A percentile compares a stretch with the other conserved stretches of the same genome.
Evolutionary conservation across 345 rosid genomes (phyloP).

Genomic region (Hibiscus tridactylites): DNA sequence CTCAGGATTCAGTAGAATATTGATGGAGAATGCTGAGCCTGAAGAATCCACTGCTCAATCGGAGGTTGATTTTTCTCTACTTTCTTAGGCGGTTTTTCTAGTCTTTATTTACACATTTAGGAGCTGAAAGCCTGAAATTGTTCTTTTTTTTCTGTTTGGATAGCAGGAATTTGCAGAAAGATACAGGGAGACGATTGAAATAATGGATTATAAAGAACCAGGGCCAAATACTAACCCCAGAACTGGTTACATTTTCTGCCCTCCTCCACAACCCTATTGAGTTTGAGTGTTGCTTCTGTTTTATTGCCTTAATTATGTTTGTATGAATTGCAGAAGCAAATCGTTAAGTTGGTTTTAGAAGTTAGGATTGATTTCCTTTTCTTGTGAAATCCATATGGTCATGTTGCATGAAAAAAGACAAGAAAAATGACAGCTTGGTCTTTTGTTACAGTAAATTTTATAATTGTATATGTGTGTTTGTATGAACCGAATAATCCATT

Average conservation of each 20-base stretch:
- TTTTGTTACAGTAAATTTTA: neutral
- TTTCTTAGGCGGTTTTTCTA: neutral
- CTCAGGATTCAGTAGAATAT: conserved; percentile 28
- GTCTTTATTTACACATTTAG: neutral
- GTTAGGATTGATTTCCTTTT: neutral
- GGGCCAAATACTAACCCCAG: conserved; percentile 41
- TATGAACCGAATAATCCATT: no score
- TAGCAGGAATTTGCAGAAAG: conserved; percentile 21
- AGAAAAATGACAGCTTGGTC: neutral
- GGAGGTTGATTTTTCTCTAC: conserved; percentile 20
- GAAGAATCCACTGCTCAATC: conserved; percentile 16
- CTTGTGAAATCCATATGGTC: neutral
- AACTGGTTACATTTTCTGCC: conserved; percentile 26
- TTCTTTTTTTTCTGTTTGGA: neutral
- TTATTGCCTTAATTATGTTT: neutral
- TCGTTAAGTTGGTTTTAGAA: neutral
- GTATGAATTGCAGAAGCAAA: neutral
- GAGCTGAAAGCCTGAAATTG: neutral
- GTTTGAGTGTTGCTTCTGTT: neutral
- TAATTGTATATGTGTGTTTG: no score
- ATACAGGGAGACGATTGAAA: conserved; percentile 26
- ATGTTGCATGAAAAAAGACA: neutral
- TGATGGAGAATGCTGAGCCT: conserved; percentile 24
- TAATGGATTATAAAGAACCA: conserved; percentile 42
- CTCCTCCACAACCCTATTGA: conserved; percentile 29